Evolutionary conservation across 768 basidiomycete species (phyloP).

Genomic region (Ramaria rubella): DNA sequence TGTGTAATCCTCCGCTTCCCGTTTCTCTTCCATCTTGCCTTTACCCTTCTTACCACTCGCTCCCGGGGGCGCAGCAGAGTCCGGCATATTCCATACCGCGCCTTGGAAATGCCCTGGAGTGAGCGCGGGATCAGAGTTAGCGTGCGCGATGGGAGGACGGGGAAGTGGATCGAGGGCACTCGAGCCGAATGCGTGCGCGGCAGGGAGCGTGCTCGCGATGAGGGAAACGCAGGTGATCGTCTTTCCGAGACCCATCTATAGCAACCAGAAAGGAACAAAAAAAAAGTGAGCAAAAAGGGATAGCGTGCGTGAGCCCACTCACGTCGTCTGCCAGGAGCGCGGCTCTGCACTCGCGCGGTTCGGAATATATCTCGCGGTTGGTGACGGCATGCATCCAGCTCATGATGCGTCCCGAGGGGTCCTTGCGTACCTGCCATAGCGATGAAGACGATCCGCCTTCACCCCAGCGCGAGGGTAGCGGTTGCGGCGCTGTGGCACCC

Average conservation of each 20-base stretch:
- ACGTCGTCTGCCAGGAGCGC: constrained; percentile 97
- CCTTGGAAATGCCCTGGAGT: constrained; percentile 61
- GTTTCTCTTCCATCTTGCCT: constrained; percentile 60
- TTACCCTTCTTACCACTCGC: constrained; percentile 57
- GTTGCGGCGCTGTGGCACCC: constrained; percentile 10
- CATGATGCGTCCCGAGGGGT: constrained; percentile 25
- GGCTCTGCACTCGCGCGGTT: constrained; percentile 72
- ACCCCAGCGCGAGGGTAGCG: constrained; percentile 4
- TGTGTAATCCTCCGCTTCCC: constrained; percentile 57
- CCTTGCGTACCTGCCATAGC: constrained; percentile 51
- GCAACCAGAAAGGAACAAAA: constrained; percentile 3
- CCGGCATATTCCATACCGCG: constrained; percentile 83
- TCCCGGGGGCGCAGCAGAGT: constrained; percentile 24
- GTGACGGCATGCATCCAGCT: constrained; percentile 83
- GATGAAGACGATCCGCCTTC: constrained; percentile 36
- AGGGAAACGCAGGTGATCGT: constrained; percentile 94
- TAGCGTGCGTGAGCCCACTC: constrained; percentile 28
- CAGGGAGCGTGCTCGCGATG: constrained; percentile 74
- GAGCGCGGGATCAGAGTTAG: constrained; percentile 29
- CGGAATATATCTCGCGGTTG: constrained; percentile 59
- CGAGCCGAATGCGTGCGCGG: constrained; percentile 60
- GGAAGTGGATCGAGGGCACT: constrained; percentile 43
- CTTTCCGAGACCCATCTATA: constrained; percentile 97
- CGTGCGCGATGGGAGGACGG: constrained; percentile 20
- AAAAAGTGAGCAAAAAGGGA: constrained; percentile 11